These are phyloP conservation scores for Pyrrhoderma lamaoense DNA, from an alignment of 1,284 basidiomycete species.

Conservation along the genomic window DNA sequence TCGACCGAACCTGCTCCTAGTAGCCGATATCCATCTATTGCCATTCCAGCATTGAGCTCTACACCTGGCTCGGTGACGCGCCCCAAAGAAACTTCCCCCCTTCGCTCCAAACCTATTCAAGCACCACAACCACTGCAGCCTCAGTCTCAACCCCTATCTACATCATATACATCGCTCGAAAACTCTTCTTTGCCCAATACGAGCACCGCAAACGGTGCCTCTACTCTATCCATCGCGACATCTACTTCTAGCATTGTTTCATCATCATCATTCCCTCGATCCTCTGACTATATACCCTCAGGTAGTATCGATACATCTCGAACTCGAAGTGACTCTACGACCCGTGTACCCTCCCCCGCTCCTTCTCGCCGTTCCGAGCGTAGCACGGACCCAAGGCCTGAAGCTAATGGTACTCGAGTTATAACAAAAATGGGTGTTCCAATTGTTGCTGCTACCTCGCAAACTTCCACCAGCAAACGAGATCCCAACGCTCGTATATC, in stretches of 20 bases:
- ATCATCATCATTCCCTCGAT: slow-evolving; percentile 15
- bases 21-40: slow-evolving; percentile 7
- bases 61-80: slow-evolving; percentile 6
- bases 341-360: slow-evolving; percentile 13
- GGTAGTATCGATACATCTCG: not conserved
- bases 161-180: slow-evolving; percentile 22
- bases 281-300: slow-evolving; percentile 3
- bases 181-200: too few species aligned
- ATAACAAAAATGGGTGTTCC: slow-evolving; percentile 3
- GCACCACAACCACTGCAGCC: not conserved
- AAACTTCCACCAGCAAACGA: slow-evolving; percentile 30
- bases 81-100: slow-evolving; percentile 10
- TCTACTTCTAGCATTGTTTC: slow-evolving; percentile 16
- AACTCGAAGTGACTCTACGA: slow-evolving; percentile 8
- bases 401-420: slow-evolving; percentile 7
- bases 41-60: slow-evolving; percentile 1
- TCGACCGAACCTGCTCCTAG: slow-evolving; percentile 5
- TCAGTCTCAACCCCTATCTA: slow-evolving; percentile 1
- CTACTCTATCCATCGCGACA: slow-evolving; percentile 22
- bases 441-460: slow-evolving; percentile 1
- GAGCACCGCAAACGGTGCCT: slow-evolving; percentile 12
- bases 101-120: slow-evolving; percentile 15
- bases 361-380: slow-evolving; percentile 12
- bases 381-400: slow-evolving; percentile 2
- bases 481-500: slow-evolving; percentile 69